These are phyloP conservation scores for Neurospora africana DNA, from an alignment of 495 filamentous ascomycete genomes.

Conservation along the genomic window DNA sequence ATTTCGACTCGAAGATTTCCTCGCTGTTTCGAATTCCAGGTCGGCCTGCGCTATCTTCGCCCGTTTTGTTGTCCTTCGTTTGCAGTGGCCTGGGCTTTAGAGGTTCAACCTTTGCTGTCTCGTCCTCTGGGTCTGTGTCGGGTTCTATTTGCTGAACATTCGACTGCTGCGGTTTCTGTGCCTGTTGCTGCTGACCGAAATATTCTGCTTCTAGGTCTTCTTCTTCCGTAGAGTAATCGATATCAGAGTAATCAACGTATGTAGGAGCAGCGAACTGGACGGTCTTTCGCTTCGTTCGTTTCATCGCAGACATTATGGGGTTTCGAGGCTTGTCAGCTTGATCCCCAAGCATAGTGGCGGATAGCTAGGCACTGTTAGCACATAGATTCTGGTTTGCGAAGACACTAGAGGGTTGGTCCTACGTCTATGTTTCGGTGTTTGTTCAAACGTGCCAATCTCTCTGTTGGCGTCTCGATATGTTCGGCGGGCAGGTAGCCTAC, in stretches of 20 bases:
- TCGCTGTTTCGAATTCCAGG: constrained; percentile 40
- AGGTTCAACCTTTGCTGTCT: constrained; percentile 40
- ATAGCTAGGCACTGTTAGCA: constrained; percentile 47
- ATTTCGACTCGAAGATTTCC: constrained; percentile 53
- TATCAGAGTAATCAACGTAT: constrained; percentile 82
- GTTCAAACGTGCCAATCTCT: constrained; percentile 85
- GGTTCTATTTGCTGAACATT: constrained; percentile 11
- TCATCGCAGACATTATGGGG: constrained; percentile 80
- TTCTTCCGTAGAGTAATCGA: constrained; percentile 85
- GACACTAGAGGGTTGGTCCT: constrained; percentile 24
- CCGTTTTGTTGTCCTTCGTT: constrained; percentile 34
- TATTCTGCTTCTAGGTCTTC: constrained; percentile 42
- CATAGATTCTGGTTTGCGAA: neutral
- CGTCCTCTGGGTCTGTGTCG: constrained; percentile 29
- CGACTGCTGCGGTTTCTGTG: constrained; percentile 24
- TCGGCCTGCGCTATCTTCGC: constrained; percentile 18
- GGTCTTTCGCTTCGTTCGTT: constrained; percentile 75
- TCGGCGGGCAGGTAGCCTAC: constrained; percentile 92
- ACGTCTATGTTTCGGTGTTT: constrained; percentile 98
- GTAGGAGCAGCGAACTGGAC: constrained; percentile 81
- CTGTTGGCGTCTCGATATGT: constrained; percentile 97
- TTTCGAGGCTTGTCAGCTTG: constrained; percentile 82
- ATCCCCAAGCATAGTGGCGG: constrained; percentile 88
- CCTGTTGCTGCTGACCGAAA: constrained; percentile 27
- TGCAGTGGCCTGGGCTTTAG: constrained; percentile 27